Evolutionary conservation across 345 rosid genomes (phyloP).

Genomic region (Crucihimalaya himalaica): DNA sequence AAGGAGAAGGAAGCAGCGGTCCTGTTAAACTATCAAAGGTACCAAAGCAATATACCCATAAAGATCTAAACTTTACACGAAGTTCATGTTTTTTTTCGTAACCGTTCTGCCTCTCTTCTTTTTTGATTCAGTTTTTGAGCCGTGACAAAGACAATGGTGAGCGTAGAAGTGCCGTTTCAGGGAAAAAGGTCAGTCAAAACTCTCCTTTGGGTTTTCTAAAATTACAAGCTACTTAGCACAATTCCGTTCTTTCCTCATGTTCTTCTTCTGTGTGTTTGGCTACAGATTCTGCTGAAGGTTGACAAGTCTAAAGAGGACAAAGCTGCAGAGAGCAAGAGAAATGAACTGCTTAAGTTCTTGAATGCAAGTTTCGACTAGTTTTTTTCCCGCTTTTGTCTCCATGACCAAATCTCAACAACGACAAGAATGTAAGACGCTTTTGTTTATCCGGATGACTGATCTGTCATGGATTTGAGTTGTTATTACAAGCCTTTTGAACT

Average conservation of each 20-base stretch:
- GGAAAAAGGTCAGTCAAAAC: conserved; percentile 67
- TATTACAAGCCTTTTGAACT: conserved; percentile 1
- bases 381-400: conserved; percentile 6
- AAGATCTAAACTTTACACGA: neutral
- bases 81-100: neutral
- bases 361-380: conserved; percentile 93
- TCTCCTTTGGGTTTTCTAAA: neutral
- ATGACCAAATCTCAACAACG: neutral
- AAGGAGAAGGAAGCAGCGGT: conserved; percentile 66
- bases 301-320: conserved; percentile 97
- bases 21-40: conserved; percentile 98
- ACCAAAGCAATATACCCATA: neutral
- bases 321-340: conserved; percentile 85
- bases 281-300: conserved; percentile 82
- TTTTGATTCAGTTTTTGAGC: conserved; percentile 63
- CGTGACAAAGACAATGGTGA: conserved; percentile 76
- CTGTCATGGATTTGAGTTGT: conserved; percentile 8
- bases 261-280: conserved; percentile 12
- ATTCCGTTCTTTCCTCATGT: neutral
- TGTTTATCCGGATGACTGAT: conserved; percentile 3
- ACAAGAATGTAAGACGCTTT: conserved; percentile 27
- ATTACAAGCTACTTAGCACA: neutral
- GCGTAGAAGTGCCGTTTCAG: conserved; percentile 96
- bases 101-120: neutral
- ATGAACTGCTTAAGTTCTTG: conserved; percentile 87